Percentiles rank a stretch among this genome's conserved stretches.
These are phyloP conservation scores for Paspalum vaginatum DNA, from an alignment of 176 grass and related monocot genomes.

Conservation along the genomic window DNA sequence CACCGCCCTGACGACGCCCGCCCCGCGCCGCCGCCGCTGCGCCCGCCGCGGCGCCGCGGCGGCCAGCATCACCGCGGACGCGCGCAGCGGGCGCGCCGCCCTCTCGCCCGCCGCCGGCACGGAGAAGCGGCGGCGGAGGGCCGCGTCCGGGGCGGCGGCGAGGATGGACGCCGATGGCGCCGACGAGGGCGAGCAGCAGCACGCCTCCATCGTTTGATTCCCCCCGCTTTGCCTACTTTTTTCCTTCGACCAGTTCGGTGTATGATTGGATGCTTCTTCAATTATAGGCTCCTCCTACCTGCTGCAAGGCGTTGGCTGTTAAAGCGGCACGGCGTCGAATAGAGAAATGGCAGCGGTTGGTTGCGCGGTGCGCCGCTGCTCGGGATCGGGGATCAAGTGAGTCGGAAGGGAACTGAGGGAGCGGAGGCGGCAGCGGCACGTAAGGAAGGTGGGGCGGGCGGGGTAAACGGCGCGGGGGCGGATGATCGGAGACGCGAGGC, in stretches of 20 bases:
- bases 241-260: constrained; percentile 1
- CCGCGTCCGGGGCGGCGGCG: constrained; percentile 3
- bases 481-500: constrained; percentile 3
- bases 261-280: constrained; percentile 18
- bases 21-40: constrained; percentile 15
- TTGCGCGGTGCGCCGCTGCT: not conserved
- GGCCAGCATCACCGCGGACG: not conserved
- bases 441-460: constrained; percentile 46
- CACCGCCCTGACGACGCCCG: constrained; percentile 57
- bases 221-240: no score
- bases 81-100: constrained; percentile 35
- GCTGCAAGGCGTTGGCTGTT: constrained; percentile 31
- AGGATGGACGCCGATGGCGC: constrained; percentile 46
- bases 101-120: not conserved
- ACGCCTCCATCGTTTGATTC: constrained; percentile 48
- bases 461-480: constrained; percentile 6
- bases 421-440: constrained; percentile 42
- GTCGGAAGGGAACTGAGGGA: not conserved
- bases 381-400: constrained; percentile 23
- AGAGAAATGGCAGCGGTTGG: constrained; percentile 14
- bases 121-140: constrained; percentile 32
- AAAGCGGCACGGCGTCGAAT: constrained; percentile 39
- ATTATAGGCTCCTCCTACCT: constrained; percentile 26
- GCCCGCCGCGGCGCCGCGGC: not conserved
- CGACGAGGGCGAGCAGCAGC: constrained; percentile 59